Evolutionary conservation across 176 grass and related monocot genomes (phyloP), one percentile per base, ranked within the genome.

Genomic region (Dendrocalamus sinicus): DNA sequence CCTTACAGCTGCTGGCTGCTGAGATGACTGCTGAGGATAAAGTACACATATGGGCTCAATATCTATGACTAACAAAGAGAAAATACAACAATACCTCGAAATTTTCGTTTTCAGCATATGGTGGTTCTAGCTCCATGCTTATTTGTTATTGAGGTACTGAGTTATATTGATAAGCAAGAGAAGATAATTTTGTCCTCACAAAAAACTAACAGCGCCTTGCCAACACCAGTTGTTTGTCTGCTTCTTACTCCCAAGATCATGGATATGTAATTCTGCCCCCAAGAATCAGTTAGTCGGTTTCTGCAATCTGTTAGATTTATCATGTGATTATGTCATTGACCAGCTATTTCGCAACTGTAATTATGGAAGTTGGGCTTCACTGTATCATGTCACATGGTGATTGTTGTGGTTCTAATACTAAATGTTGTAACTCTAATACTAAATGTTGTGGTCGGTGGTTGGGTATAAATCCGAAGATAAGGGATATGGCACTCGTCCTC

Each of bases 1-100:
- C 75, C 85, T 93, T 14, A 72, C 88, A 70, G 69, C 82, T 26
- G 83, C 91, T 60, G 82, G 91, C 35, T 91, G 87, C 82, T 97
- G 81, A 92, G 40, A 82, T 75, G 73, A 50, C 60, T 82, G 41
- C 24, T 72, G 37, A 7, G 32, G 28, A 47, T 51, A 41, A 64
- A 76, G 32, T 63, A 73, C 53, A 48, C 16, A 23, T 48, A 17
- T 76, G 53, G 65, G 32, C 32, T 24, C 28, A 20, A 69, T 63
- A 78, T 72, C 53, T 35, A 79, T n/a, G 20, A 73, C 11, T 24
- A 55, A 55, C 37, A 72, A 32, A 58, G 17, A 46, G 57, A 78
- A 30, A 35, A 52, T n/a, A 26, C 44, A 19, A 12, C 12, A 8
- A 54, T 11, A 71, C 60, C 88, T 85, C 0, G 30, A 30, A 45